Percentiles rank a stretch among this genome's conserved stretches.
Conservation (phyloP, 2,329 filamentous ascomycete species). For the Fusarium luffae region DNA sequence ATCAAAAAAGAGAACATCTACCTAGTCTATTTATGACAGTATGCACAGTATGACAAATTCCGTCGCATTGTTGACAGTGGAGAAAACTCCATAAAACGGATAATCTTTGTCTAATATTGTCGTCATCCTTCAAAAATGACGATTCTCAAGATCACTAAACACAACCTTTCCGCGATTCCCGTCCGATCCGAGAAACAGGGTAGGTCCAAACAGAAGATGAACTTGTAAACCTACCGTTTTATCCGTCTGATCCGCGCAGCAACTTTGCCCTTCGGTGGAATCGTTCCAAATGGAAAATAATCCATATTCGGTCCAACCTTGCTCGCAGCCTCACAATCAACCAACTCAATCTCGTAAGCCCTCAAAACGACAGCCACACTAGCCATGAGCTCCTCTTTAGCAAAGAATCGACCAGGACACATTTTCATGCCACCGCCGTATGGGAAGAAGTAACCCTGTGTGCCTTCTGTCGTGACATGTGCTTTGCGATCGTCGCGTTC, state of each 20-base stretch:
- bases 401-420: constrained; percentile 52
- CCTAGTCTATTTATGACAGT: too few species aligned
- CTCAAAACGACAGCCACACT: constrained; percentile 47
- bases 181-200: too few species aligned
- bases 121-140: neutral
- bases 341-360: constrained; percentile 48
- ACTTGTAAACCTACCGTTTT: neutral
- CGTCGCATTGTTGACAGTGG: neutral
- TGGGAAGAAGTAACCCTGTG: constrained; percentile 49
- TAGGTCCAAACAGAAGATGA: too few species aligned
- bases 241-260: constrained; percentile 28
- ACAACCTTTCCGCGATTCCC: too few species aligned
- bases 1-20: too few species aligned
- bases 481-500: constrained; percentile 17
- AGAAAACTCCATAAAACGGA: neutral
- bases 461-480: constrained; percentile 26
- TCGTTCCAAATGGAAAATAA: constrained; percentile 42
- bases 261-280: constrained; percentile 34
- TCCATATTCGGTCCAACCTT: constrained; percentile 32
- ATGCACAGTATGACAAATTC: too few species aligned
- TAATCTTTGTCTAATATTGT: neutral
- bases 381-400: constrained; percentile 50
- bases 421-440: constrained; percentile 50
- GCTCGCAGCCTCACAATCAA: neutral
- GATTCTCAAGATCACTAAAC: neutral